A percentile compares a stretch with the other conserved stretches of the same genome.
Conservation (phyloP, 2,329 filamentous ascomycete species). For the Venturia asperata region DNA sequence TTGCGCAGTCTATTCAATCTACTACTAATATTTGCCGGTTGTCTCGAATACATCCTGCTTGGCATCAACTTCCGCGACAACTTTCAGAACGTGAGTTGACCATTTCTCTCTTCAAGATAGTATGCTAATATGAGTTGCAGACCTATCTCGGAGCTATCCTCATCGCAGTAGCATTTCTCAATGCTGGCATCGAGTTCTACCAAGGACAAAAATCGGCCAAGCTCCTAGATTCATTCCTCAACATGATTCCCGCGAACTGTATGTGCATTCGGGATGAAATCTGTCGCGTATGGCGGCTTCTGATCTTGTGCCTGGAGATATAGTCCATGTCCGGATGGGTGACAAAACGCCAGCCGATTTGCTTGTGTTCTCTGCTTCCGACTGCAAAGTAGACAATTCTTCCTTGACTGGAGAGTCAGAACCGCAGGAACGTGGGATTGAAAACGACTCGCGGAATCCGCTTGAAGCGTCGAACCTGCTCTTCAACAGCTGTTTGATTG, state of each 20-base stretch:
- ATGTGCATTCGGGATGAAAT: constrained; percentile 32
- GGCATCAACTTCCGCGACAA: constrained; percentile 8
- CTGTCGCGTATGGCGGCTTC: constrained; percentile 29
- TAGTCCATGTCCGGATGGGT: constrained; percentile 25
- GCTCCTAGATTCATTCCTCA: constrained; percentile 36
- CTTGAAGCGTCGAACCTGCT: constrained; percentile 62
- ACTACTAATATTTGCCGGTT: constrained; percentile 5
- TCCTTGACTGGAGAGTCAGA: constrained; percentile 38
- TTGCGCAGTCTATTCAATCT: constrained; percentile 12
- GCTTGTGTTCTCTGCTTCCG: background rate
- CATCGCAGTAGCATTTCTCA: constrained; percentile 57
- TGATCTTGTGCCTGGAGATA: constrained; percentile 33
- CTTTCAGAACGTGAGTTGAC: background rate
- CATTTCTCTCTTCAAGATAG: background rate
- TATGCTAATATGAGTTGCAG: constrained; percentile 40
- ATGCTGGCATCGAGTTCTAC: constrained; percentile 55
- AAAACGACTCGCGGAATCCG: constrained; percentile 64
- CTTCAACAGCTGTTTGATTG: constrained; percentile 48
- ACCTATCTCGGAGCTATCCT: constrained; percentile 55
- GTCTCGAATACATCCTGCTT: constrained; percentile 13
- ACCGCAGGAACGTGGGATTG: constrained; percentile 67
- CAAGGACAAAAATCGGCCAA: constrained; percentile 42
- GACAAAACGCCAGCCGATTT: constrained; percentile 24
- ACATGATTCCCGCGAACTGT: constrained; percentile 23
- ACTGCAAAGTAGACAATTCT: constrained; percentile 15